Percentiles rank a stretch among this genome's conserved stretches.
These are phyloP conservation scores for Mortierella sp. DNA, from an alignment of 371 early-diverging fungal species.

Conservation along the genomic window DNA sequence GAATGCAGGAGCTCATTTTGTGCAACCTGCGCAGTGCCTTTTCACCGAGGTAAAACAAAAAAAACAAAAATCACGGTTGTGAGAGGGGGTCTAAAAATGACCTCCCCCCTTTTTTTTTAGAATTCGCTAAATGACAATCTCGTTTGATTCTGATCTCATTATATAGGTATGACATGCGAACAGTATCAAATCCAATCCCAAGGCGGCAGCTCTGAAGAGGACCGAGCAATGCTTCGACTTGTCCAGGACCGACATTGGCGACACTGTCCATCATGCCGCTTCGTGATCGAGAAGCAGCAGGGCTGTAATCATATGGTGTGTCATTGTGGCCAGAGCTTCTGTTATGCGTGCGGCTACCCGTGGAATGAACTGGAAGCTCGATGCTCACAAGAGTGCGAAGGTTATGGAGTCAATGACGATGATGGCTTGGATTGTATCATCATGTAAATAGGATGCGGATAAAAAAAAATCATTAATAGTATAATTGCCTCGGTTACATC, in stretches of 20 bases:
- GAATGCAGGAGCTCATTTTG: constrained; percentile 51
- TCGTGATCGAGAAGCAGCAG: constrained; percentile 55
- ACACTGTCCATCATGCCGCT: constrained; percentile 53
- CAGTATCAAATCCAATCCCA: constrained; percentile 34
- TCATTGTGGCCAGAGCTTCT: constrained; percentile 55
- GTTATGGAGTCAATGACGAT: constrained; percentile 28
- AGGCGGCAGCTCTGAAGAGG: constrained; percentile 42
- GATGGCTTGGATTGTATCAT: constrained; percentile 38
- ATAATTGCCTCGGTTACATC: neutral
- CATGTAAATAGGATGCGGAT: constrained; percentile 31
- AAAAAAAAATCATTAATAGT: neutral
- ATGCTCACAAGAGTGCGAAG: constrained; percentile 45
- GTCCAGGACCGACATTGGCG: constrained; percentile 55
- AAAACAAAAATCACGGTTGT: no score
- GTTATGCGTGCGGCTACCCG: constrained; percentile 44
- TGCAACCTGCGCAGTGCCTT: constrained; percentile 53
- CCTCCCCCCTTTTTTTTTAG: neutral
- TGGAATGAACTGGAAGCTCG: constrained; percentile 54
- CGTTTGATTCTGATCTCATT: neutral
- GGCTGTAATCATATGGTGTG: constrained; percentile 55
- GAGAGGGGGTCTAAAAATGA: no score
- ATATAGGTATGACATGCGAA: constrained; percentile 39
- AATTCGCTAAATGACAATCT: neutral
- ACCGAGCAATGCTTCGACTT: constrained; percentile 46
- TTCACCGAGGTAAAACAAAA: constrained; percentile 42